Evolutionary conservation across 2,329 filamentous ascomycete species (phyloP), one percentile per base, ranked within the genome.

Genomic region (Alternaria ventricosa): DNA sequence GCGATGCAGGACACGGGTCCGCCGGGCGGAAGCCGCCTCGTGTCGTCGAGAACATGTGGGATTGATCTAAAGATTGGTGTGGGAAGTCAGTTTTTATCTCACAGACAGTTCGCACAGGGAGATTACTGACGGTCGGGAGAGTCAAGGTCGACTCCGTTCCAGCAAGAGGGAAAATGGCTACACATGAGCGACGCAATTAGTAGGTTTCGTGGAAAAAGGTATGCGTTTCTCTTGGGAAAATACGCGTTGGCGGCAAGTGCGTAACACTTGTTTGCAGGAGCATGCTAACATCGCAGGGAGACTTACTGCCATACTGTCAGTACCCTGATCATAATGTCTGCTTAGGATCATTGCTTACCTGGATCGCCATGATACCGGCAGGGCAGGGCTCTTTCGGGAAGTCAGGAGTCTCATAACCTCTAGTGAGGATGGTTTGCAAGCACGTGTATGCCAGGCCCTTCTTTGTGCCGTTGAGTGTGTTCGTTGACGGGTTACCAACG

Each of bases 61-160:
- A 61, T 54, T 73, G 68, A 82, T 87, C 36, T 41, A 41, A 41
- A 41, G 36, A 41, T 41, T 18, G 36, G 36, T 3, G 36, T 41
- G 18, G 15, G 36, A 41, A 41, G 36, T 41, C 36, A 41, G 36
- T 41, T 5, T 41, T 41, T 18, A 11, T 41, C 36, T 41, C 36
- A 41, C 36, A 41, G 1, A 18, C 36, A 41, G n/a, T 41, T 18
- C 36, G 36, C 5, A 41, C 36, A 41, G 36, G 36, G 36, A 11
- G 15, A 41, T 41, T 41, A 41, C 36, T 41, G 36, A 41, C 36
- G 51, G 84, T 78, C 58, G 81, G 79, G 46, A 89, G 47, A 45
- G 47, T 53, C 47, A 28, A 53, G 56, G 36, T 53, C 41, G 12
- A 36, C n/a, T 23, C 55, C 90, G 78, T 92, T 86, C 85, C 91